phyloP scores from a whole-genome alignment of 2,329 filamentous ascomycete genomes.

The Macrophomina tecta region DNA sequence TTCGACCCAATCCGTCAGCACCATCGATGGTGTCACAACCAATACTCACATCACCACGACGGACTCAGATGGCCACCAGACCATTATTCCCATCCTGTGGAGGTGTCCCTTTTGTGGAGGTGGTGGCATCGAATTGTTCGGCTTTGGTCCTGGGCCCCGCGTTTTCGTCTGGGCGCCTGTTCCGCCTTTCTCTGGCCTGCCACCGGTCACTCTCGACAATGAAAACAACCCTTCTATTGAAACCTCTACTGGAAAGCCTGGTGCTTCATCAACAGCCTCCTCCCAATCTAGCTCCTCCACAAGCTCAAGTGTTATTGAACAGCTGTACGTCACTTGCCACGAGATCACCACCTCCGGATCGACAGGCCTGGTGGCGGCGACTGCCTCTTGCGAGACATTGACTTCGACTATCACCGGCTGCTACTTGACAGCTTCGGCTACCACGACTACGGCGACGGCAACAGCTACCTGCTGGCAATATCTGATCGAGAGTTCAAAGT shows the following conservation, averaged over 20 bases:
- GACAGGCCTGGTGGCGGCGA: neutral
- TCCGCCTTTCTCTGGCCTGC: conserved; percentile 1
- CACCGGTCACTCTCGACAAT: neutral
- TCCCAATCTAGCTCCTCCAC: neutral
- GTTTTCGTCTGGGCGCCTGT: conserved; percentile 6
- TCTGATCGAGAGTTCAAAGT: neutral
- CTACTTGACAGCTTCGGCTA: neutral
- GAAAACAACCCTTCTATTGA: conserved; percentile 6
- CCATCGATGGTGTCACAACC: neutral
- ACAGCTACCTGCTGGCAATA: conserved; percentile 9
- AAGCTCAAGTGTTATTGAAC: neutral
- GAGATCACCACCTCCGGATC: neutral
- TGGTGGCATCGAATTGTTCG: neutral
- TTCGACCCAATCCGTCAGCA: neutral
- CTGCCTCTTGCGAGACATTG: conserved; percentile 2
- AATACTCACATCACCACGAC: conserved; percentile 9
- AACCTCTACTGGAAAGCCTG: neutral
- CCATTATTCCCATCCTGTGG: conserved; percentile 2
- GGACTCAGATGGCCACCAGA: neutral
- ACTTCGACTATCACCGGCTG: neutral
- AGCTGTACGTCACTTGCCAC: conserved; percentile 5
- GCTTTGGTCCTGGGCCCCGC: neutral
- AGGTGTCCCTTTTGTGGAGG: conserved; percentile 1
- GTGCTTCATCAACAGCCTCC: neutral
- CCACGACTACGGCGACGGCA: neutral